A percentile compares a stretch with the other conserved stretches of the same genome.
These are phyloP conservation scores for Pulveroboletus sp. DNA, from an alignment of 1,284 basidiomycete species.

Conservation along the genomic window DNA sequence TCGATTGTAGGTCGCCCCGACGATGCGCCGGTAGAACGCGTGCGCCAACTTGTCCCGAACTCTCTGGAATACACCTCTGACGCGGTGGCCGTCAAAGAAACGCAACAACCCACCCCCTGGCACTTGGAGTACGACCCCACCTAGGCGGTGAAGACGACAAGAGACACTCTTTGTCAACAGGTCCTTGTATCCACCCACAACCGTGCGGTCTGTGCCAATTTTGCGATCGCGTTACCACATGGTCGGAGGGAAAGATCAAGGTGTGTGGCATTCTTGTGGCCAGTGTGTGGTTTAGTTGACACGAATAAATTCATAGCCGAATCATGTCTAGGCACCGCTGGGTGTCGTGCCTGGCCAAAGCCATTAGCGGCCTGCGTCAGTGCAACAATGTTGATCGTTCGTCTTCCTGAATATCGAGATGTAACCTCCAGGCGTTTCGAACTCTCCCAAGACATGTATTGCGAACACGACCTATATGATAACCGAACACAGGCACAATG, in stretches of 20 bases:
- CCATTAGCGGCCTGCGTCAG: conserved; percentile 13
- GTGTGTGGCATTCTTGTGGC: not conserved
- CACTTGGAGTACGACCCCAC: no score
- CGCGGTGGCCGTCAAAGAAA: conserved; percentile 19
- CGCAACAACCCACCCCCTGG: conserved; percentile 11
- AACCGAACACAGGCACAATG: no score
- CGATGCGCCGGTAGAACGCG: not conserved
- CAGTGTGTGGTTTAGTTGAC: not conserved
- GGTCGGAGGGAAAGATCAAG: conserved; percentile 21
- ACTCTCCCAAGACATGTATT: not conserved
- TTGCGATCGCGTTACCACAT: conserved; percentile 10
- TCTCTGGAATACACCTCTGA: conserved; percentile 21
- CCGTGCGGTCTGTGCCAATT: conserved; percentile 9
- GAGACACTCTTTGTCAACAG: conserved; percentile 11
- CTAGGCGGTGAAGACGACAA: not conserved
- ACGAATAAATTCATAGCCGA: conserved; percentile 6
- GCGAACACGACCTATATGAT: not conserved
- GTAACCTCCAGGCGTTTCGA: no score
- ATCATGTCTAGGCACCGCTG: conserved; percentile 17
- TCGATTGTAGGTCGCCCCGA: conserved; percentile 35
- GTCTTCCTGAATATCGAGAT: conserved; percentile 22
- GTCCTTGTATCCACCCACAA: conserved; percentile 5
- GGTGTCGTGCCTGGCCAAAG: conserved; percentile 13
- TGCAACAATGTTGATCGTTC: conserved; percentile 21
- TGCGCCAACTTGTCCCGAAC: not conserved